Evolutionary conservation across 306 rosid genomes (phyloP).

Genomic region (Prunus mira): DNA sequence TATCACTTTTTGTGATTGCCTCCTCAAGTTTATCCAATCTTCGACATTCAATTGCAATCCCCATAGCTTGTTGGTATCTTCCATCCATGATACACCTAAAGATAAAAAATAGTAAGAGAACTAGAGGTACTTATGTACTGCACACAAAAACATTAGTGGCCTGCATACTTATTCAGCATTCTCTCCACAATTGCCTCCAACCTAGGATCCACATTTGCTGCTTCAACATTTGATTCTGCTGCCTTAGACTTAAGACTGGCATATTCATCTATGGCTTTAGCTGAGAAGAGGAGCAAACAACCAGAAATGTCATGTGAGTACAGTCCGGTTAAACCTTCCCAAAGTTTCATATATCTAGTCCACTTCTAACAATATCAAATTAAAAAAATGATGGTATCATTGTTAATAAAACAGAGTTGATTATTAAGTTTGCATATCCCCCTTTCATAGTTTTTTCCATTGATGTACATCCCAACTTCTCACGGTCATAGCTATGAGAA

Average conservation of each 20-base stretch:
- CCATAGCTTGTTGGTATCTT: slow-evolving; percentile 96
- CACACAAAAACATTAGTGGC: slow-evolving; percentile 1
- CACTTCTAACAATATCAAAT: neutral
- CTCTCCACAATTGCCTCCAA: slow-evolving; percentile 97
- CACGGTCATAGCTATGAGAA: neutral
- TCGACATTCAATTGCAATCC: slow-evolving; percentile 94
- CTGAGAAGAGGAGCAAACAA: slow-evolving; percentile 52
- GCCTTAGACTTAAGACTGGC: slow-evolving; percentile 82
- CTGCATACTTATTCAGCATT: slow-evolving; percentile 86
- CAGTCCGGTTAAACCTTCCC: neutral
- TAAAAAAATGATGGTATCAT: neutral
- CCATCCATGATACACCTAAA: slow-evolving; percentile 90
- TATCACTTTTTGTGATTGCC: slow-evolving; percentile 94
- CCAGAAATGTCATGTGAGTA: slow-evolving; percentile 3
- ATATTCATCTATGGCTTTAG: slow-evolving; percentile 95
- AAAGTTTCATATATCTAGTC: neutral
- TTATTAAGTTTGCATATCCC: neutral
- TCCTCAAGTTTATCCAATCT: slow-evolving; percentile 98
- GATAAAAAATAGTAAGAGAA: slow-evolving; percentile 11
- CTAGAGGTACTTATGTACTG: neutral
- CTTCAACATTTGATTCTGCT: slow-evolving; percentile 64
- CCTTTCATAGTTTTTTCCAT: neutral
- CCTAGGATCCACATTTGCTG: slow-evolving; percentile 67
- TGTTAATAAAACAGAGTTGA: neutral
- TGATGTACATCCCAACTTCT: neutral